A percentile compares a stretch with the other conserved stretches of the same genome.
Evolutionary conservation across 176 grass and related monocot species (phyloP).

Genomic region (Typha latifolia): DNA sequence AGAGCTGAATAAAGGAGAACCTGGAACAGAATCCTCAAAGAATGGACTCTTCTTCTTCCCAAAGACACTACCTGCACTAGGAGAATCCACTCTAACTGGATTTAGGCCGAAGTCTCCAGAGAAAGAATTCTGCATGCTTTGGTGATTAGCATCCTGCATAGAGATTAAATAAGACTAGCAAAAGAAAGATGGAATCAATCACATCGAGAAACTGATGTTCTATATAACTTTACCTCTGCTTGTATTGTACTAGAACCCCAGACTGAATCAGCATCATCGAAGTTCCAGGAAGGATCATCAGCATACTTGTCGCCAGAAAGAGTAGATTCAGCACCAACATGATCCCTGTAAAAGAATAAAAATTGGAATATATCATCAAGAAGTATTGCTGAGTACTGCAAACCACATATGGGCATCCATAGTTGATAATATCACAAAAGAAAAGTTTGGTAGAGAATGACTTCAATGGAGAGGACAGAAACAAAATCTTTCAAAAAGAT

Average conservation of each 20-base stretch:
- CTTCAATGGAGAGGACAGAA: too few relatives aligned
- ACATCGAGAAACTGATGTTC: slow-evolving; percentile 7
- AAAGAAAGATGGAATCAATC: slow-evolving; percentile 10
- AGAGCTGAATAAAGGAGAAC: slow-evolving; percentile 73
- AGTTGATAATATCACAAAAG: too few relatives aligned
- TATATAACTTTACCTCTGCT: slow-evolving; percentile 25
- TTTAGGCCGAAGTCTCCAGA: slow-evolving; percentile 60
- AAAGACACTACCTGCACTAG: slow-evolving; percentile 38
- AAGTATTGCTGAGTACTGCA: too few relatives aligned
- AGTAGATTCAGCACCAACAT: slow-evolving; percentile 69
- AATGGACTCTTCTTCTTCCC: slow-evolving; percentile 77
- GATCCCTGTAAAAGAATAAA: slow-evolving; percentile 47
- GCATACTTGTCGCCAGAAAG: slow-evolving; percentile 76
- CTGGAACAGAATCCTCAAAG: slow-evolving; percentile 95
- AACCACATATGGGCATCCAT: too few relatives aligned
- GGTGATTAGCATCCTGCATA: slow-evolving; percentile 60
- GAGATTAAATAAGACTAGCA: slow-evolving; percentile 22
- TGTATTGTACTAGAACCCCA: slow-evolving; percentile 76
- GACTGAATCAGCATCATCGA: slow-evolving; percentile 89
- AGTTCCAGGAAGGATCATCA: slow-evolving; percentile 88
- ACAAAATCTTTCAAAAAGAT: too few relatives aligned
- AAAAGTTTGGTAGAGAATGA: too few relatives aligned
- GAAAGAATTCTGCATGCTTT: slow-evolving; percentile 48
- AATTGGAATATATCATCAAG: neutral
- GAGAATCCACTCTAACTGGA: slow-evolving; percentile 41